phyloP scores from a whole-genome alignment of 805 yeast species.

The Nakazawaea ambrosiae region DNA sequence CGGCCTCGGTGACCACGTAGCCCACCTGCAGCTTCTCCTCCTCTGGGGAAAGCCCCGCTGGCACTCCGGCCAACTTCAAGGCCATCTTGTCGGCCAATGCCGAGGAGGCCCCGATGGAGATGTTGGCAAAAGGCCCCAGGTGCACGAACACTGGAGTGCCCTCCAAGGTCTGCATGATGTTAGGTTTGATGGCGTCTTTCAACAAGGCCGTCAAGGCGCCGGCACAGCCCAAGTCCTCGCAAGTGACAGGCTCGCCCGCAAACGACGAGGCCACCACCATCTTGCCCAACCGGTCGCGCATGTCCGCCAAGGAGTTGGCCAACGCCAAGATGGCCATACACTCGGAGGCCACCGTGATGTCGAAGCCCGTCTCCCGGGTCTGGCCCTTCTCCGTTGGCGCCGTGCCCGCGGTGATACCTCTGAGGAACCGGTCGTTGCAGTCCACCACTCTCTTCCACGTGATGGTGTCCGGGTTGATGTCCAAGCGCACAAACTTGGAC shows the following conservation, averaged over 20 bases:
- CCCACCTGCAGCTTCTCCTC: constrained; percentile 45
- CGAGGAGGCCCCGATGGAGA: constrained; percentile 94
- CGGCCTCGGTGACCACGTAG: constrained; percentile 95
- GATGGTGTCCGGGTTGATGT: constrained; percentile 84
- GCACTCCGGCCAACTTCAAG: constrained; percentile 76
- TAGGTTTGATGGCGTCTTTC: constrained; percentile 96
- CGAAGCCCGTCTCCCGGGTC: constrained; percentile 84
- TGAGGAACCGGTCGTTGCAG: constrained; percentile 84
- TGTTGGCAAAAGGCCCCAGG: constrained; percentile 98
- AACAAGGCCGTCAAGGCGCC: constrained; percentile 93
- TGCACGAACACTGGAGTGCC: constrained; percentile 97
- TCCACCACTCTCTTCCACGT: constrained; percentile 93
- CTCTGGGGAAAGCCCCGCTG: constrained; percentile 29
- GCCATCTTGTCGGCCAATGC: constrained; percentile 92
- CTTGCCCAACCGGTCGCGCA: constrained; percentile 81
- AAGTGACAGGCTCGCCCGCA: constrained; percentile 77
- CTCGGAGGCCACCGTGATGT: constrained; percentile 93
- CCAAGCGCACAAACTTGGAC: constrained; percentile 67
- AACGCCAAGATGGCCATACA: constrained; percentile 93
- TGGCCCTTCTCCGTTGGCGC: constrained; percentile 91
- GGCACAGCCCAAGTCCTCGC: constrained; percentile 91
- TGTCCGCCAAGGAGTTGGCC: constrained; percentile 67
- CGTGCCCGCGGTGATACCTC: constrained; percentile 85
- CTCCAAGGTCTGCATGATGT: constrained; percentile 93
- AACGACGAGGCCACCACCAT: constrained; percentile 82